Conservation (phyloP, 2,329 filamentous ascomycete species). For the Penicillium sp. region DNA sequence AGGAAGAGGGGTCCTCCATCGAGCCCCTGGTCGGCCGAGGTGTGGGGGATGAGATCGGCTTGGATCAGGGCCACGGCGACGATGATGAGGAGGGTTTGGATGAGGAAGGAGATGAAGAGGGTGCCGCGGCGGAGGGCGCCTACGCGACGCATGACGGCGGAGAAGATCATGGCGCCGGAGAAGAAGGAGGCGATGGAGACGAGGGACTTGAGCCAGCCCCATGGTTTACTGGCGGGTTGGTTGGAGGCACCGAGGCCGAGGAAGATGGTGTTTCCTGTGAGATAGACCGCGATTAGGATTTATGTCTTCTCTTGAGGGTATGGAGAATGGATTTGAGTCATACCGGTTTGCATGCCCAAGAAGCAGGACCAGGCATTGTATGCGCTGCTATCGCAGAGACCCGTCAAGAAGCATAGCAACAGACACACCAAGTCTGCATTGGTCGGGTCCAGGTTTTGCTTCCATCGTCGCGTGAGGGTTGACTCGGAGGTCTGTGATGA, state of each 20-base stretch:
- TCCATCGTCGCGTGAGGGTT: conserved; percentile 36
- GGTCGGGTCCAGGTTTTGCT: conserved; percentile 37
- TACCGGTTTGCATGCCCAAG: conserved; percentile 57
- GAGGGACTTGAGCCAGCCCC: conserved; percentile 54
- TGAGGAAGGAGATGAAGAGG: conserved; percentile 50
- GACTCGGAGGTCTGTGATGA: conserved; percentile 18
- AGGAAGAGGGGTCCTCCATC: conserved; percentile 43
- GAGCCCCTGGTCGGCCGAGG: conserved; percentile 25
- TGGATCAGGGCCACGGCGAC: conserved; percentile 51
- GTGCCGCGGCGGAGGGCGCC: conserved; percentile 44
- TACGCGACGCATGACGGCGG: conserved; percentile 43
- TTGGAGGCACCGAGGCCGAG: conserved; percentile 53
- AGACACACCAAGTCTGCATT: conserved; percentile 49
- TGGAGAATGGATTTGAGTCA: conserved; percentile 14
- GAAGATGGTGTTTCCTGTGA: conserved; percentile 54
- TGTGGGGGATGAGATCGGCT: conserved; percentile 46
- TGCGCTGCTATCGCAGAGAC: conserved; percentile 53
- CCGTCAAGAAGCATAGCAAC: conserved; percentile 49
- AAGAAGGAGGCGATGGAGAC: conserved; percentile 51
- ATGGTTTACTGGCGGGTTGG: conserved; percentile 46
- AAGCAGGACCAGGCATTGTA: conserved; percentile 57
- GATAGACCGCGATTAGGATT: background rate
- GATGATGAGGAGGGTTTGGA: conserved; percentile 47
- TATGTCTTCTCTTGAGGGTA: background rate
- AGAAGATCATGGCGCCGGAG: conserved; percentile 50